Evolutionary conservation across 805 yeast genomes (phyloP), one percentile per base, ranked within the genome.

Genomic region (Zygosaccharomyces siamensis): DNA sequence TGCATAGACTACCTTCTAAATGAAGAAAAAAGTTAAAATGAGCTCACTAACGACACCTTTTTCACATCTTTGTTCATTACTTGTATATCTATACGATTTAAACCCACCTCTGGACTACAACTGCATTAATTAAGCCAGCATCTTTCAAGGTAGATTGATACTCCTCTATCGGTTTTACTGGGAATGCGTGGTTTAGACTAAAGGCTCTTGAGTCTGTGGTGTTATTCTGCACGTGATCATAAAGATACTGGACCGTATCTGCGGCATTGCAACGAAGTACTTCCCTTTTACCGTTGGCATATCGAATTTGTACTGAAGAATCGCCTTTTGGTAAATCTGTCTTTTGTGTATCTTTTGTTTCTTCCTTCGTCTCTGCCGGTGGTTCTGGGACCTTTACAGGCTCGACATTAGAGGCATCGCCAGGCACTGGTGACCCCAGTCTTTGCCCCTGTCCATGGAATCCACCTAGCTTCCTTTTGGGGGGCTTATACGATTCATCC

Each of bases 401-500:
- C 30, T 50, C 58, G 7, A 49, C 49, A n/a, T 49, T 45, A 20
- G 66, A 57, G 1, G 63, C 39, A 44, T 85, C 93, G 0, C 89
- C 87, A 0, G 95, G 93, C 18, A 87, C 84, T 1, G 95, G 93
- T 1, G 95, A 84, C 1, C 99, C 99, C 48, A 92, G 72, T 59
- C 98, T 76, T 46, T 83, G 84, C 16, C 99, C 98, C 1, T 68
- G 61, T 3, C 98, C 98, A 12, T 64, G 70, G 62, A 85, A 88
- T 0, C 95, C 95, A 7, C 81, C 84, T 11, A 74, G 67, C 39
- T 69, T 69, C 47, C 71, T 69, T 69, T 79, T 81, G 31, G 92
- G 89, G n/a, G 88, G 80, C 38, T 64, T 72, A 69, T 78, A 93
- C 37, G 85, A 86, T 66, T 92, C 95, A 46, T 89, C 95, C 46